Base-by-base conservation (phyloP, 2,329 filamentous ascomycete genomes). In the Talaromyces marneffei region DNA sequence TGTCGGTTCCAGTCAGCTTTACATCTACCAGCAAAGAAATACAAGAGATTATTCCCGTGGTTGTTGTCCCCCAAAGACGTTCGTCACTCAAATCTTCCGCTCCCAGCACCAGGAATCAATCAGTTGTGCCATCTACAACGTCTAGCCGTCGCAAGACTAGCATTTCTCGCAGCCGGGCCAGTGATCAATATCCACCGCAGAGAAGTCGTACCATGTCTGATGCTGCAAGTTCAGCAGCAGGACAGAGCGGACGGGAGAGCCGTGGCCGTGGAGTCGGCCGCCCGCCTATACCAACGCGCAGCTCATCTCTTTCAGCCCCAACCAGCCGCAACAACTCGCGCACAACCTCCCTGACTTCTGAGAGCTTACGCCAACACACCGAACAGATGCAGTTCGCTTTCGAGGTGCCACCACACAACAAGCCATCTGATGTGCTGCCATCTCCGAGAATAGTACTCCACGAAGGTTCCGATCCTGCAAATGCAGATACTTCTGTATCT, bases 11-110 rank as follows among this genome's bases (percentile, higher is more conserved):
- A 42, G 33, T 31, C 31, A 62, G 60, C 35, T 71, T 75, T 10
- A 65, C 68, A 27, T 69, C 71, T n/a, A 73, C 63, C 59, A 67
- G 63, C 25, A 66, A 67, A 55, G 52, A 40, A 7, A 35, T 29
- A 14, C 35, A 25, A 7, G 78, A 80, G 59, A 69, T 77, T 8
- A 78, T 79, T 53, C 76, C 76, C 8, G 79, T 80, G 37, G 75
- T 80, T 27, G 77, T 81, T 20, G 78, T 80, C 59, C 79, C 79
- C 1, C 72, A 80, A 63, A 71, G 79, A 62, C 72, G 67, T 31
- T 80, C 79, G 5, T 80, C 79, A 20, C 67, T 80, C 18, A 73
- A 70, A 44, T 75, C 72, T 16, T 75, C 78, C 27, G 66, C 67
- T 5, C 68, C 71, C 27, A 74, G 68, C 56, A 79, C 73, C 54